Evolutionary conservation across 352 stramenopile genomes (phyloP).

Genomic region (Pythium sp.): DNA sequence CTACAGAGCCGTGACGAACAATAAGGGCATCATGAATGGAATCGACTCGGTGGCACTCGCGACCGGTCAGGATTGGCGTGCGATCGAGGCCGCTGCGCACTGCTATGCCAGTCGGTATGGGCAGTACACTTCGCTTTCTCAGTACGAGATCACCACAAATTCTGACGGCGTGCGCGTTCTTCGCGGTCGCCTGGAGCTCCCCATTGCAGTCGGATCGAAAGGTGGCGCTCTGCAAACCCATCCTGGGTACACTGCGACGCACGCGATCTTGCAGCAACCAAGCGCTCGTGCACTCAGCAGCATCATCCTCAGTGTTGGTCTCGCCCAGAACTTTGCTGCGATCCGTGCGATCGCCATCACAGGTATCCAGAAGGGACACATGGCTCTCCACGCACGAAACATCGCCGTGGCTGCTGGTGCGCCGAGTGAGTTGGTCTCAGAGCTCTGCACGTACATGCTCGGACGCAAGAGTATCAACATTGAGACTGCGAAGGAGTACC

Average conservation of each 20-base stretch:
- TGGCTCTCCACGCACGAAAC: conserved; percentile 84
- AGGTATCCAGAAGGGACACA: conserved; percentile 86
- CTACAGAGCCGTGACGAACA: conserved; percentile 85
- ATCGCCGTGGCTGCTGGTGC: conserved; percentile 80
- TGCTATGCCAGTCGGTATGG: conserved; percentile 78
- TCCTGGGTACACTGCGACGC: conserved; percentile 70
- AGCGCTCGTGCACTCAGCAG: conserved; percentile 56
- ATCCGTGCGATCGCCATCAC: conserved; percentile 83
- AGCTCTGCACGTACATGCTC: conserved; percentile 87
- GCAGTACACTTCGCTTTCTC: conserved; percentile 78
- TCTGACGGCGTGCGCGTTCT: conserved; percentile 47
- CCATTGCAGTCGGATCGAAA: conserved; percentile 80
- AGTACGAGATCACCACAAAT: conserved; percentile 52
- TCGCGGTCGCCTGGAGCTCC: conserved; percentile 71
- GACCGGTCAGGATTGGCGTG: conserved; percentile 83
- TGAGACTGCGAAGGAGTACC: conserved; percentile 81
- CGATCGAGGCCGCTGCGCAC: conserved; percentile 80
- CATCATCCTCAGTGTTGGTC: conserved; percentile 77
- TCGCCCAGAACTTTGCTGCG: conserved; percentile 86
- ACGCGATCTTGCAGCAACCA: conserved; percentile 74
- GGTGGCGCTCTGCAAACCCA: conserved; percentile 81
- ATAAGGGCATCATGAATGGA: conserved; percentile 90
- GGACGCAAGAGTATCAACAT: conserved; percentile 77
- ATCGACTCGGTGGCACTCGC: conserved; percentile 79
- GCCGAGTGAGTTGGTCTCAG: conserved; percentile 74